Evolutionary conservation across 192 early-diverging fungal genomes (phyloP), one percentile per base, ranked within the genome.

Genomic region (Entomortierella beljakovae): DNA sequence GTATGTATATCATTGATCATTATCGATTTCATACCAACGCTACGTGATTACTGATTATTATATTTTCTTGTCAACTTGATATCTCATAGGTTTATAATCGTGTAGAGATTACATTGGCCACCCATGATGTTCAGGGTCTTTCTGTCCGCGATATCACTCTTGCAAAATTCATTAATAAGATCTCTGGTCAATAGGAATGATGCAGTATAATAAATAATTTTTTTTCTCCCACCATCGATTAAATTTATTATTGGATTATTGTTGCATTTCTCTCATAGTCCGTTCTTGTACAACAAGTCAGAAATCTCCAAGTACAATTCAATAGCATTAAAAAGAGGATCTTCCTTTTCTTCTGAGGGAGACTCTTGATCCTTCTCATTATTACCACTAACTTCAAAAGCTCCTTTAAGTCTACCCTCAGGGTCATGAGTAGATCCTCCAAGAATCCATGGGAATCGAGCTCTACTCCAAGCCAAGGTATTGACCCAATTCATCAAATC

Each of bases 81-180:
- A 46, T 13, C 11, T 46, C 15, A 58, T 83, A 96, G 88, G 96
- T 99, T 29, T 99, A 99, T 83, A 96, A 97, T 86, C 81, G 88
- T 32, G 95, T 97, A 18, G 90, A 95, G 31, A 84, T 99, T 68
- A 95, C 94, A 7, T 83, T 96, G 61, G 87, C 97, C 2, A 98
- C 97, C 7, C 96, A 97, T 73, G 95, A 96, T 72, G 92, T 91
- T 81, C 86, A 91, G 57, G 96, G 96, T 26, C 75, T 98, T 3
- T 93, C 92, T 33, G 61, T 66, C 28, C 80, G 90, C 43, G 97
- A 98, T 68, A 66, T 96, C 43, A 79, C 90, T 48, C 85, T 98
- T 64, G 94, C 93, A 31, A 79, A 82, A n/a, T 88, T 91, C 63
- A 90, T 90, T 73, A 85, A 94, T 62, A 49, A 83, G 46, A 80